These are phyloP conservation scores for Venturia carpophila DNA, from an alignment of 2,329 filamentous ascomycete species.

Conservation along the genomic window DNA sequence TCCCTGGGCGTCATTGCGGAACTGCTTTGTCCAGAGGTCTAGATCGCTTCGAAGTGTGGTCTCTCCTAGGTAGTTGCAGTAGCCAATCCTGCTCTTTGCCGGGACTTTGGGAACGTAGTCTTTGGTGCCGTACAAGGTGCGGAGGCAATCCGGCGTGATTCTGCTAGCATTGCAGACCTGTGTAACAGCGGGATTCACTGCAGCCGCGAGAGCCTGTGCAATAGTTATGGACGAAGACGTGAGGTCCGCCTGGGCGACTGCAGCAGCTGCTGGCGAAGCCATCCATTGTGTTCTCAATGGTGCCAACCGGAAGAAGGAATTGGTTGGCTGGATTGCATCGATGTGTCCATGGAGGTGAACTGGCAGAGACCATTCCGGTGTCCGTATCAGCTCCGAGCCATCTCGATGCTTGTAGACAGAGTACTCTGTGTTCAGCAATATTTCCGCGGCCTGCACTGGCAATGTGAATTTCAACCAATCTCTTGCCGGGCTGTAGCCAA, in stretches of 20 bases:
- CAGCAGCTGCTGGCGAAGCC: background rate
- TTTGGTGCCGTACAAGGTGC: constrained; percentile 14
- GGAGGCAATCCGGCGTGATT: constrained; percentile 16
- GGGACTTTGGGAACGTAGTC: constrained; percentile 16
- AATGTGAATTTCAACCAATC: constrained; percentile 56
- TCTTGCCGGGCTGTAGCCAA: constrained; percentile 40
- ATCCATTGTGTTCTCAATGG: constrained; percentile 1
- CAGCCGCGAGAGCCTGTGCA: background rate
- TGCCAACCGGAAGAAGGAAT: constrained; percentile 39
- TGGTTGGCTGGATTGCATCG: constrained; percentile 58
- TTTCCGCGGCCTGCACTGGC: constrained; percentile 45
- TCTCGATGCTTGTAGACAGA: constrained; percentile 45
- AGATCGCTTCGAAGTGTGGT: constrained; percentile 12
- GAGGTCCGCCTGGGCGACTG: background rate
- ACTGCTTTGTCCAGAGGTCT: constrained; percentile 9
- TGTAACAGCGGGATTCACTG: background rate
- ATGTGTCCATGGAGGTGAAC: constrained; percentile 46
- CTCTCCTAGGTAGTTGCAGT: constrained; percentile 18
- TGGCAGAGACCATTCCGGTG: constrained; percentile 55
- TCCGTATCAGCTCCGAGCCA: constrained; percentile 40
- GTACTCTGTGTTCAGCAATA: constrained; percentile 51
- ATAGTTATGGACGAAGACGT: background rate
- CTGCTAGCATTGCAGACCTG: constrained; percentile 17
- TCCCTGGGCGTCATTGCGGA: constrained; percentile 17
- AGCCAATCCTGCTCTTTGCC: constrained; percentile 16